Evolutionary conservation across 2,329 filamentous ascomycete species (phyloP).

Genomic region (Thelonectria blattea): DNA sequence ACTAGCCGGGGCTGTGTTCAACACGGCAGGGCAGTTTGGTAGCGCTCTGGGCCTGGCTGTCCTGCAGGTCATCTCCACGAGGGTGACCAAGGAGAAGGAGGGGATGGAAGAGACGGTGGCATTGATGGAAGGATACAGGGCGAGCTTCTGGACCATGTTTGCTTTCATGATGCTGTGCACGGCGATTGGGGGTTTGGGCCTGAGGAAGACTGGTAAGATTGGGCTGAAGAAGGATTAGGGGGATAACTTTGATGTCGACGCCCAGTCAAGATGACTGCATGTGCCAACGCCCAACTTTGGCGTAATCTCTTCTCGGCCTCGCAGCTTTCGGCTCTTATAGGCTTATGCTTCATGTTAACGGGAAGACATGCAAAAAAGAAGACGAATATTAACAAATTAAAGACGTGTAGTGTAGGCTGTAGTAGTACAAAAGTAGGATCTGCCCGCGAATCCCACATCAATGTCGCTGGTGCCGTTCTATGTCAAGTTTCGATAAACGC

Average conservation of each 20-base stretch:
- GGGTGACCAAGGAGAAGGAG: conserved; percentile 44
- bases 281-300: not conserved
- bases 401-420: not conserved
- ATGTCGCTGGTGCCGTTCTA: not conserved
- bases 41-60: conserved; percentile 55
- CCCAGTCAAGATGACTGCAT: too few relatives aligned
- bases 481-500: not conserved
- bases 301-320: too few relatives aligned
- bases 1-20: conserved; percentile 67
- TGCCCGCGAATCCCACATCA: not conserved
- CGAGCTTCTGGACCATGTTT: conserved; percentile 58
- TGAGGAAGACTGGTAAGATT: conserved; percentile 52
- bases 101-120: conserved; percentile 37
- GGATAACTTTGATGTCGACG: not conserved
- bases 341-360: too few relatives aligned
- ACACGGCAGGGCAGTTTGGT: conserved; percentile 63
- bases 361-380: not conserved
- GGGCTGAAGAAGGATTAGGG: conserved; percentile 52
- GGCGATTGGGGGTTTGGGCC: conserved; percentile 46
- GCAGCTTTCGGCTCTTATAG: too few relatives aligned
- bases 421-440: not conserved
- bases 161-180: conserved; percentile 51
- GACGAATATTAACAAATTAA: not conserved
- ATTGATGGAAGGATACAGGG: conserved; percentile 56
- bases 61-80: conserved; percentile 51